These are phyloP conservation scores for Rhodotorula sp. DNA, from an alignment of 1,284 basidiomycete species.

Conservation along the genomic window DNA sequence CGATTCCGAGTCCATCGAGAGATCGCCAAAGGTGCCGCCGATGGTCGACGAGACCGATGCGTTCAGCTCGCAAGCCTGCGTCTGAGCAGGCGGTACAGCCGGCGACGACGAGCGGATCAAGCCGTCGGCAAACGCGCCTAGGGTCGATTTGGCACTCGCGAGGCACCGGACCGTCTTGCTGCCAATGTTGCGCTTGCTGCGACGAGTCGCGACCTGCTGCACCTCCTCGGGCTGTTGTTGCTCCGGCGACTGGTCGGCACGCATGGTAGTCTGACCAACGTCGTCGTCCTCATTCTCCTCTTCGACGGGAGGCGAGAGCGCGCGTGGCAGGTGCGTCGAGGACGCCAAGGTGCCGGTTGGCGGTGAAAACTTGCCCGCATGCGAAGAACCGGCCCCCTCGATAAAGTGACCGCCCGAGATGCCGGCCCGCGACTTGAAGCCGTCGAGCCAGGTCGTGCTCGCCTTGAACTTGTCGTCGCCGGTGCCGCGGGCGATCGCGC, in stretches of 20 bases:
- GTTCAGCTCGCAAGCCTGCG: not conserved
- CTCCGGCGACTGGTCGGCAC: slow-evolving; percentile 13
- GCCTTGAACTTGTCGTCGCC: slow-evolving; percentile 73
- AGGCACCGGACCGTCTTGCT: slow-evolving; percentile 29
- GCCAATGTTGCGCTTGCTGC: slow-evolving; percentile 17
- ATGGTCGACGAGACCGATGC: slow-evolving; percentile 3
- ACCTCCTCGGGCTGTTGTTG: slow-evolving; percentile 7
- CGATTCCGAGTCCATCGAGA: slow-evolving; percentile 35
- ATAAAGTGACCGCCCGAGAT: slow-evolving; percentile 26
- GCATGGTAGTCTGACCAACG: not conserved
- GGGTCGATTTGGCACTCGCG: slow-evolving; percentile 22
- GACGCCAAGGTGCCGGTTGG: not conserved
- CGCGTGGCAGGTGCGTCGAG: not conserved
- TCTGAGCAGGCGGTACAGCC: not conserved
- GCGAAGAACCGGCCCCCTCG: slow-evolving; percentile 4
- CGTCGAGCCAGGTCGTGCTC: slow-evolving; percentile 84
- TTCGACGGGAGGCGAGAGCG: slow-evolving; percentile 16
- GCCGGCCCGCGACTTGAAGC: slow-evolving; percentile 69
- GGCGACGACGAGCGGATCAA: slow-evolving; percentile 1
- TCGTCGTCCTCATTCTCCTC: slow-evolving; percentile 22
- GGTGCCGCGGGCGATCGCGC: slow-evolving; percentile 58
- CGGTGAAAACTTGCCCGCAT: not conserved
- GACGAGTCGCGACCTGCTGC: slow-evolving; percentile 7
- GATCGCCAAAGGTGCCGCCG: slow-evolving; percentile 24
- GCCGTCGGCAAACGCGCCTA: slow-evolving; percentile 18